These are phyloP conservation scores for Auricularia heimuer DNA, from an alignment of 768 basidiomycete species.

Conservation along the genomic window DNA sequence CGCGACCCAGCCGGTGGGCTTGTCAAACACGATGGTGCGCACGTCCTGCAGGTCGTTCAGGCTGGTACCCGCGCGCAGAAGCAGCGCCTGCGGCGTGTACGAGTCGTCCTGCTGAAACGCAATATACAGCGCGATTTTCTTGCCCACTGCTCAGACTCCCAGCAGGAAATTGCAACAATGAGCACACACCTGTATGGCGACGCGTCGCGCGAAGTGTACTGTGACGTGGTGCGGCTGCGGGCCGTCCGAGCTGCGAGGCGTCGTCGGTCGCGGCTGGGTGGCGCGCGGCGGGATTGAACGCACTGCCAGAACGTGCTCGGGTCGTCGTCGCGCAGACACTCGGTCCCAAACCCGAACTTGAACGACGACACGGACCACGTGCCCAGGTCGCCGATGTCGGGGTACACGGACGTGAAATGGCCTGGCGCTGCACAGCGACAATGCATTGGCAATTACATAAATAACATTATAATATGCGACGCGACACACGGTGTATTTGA, in stretches of 20 bases:
- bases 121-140: slow-evolving; percentile 84
- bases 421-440: slow-evolving; percentile 1
- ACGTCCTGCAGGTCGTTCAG: slow-evolving; percentile 89
- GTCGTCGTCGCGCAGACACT: slow-evolving; percentile 81
- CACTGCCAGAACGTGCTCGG: slow-evolving; percentile 98
- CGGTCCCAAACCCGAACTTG: slow-evolving; percentile 94
- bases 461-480: background rate
- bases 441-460: background rate
- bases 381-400: slow-evolving; percentile 79
- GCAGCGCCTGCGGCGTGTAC: slow-evolving; percentile 88
- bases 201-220: slow-evolving; percentile 82
- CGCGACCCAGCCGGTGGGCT: slow-evolving; percentile 91
- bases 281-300: slow-evolving; percentile 22
- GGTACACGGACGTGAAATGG: slow-evolving; percentile 17
- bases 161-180: background rate
- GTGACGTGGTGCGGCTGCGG: slow-evolving; percentile 97
- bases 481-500: background rate
- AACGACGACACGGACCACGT: slow-evolving; percentile 95
- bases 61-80: slow-evolving; percentile 86
- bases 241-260: slow-evolving; percentile 63
- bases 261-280: background rate
- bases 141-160: slow-evolving; percentile 1
- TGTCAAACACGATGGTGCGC: slow-evolving; percentile 70
- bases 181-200: slow-evolving; percentile 68
- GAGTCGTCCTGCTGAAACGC: slow-evolving; percentile 85